A percentile compares a stretch with the other conserved stretches of the same genome.
Conservation (phyloP, 805 yeast genomes). For the Torulaspora microellipsoides region DNA sequence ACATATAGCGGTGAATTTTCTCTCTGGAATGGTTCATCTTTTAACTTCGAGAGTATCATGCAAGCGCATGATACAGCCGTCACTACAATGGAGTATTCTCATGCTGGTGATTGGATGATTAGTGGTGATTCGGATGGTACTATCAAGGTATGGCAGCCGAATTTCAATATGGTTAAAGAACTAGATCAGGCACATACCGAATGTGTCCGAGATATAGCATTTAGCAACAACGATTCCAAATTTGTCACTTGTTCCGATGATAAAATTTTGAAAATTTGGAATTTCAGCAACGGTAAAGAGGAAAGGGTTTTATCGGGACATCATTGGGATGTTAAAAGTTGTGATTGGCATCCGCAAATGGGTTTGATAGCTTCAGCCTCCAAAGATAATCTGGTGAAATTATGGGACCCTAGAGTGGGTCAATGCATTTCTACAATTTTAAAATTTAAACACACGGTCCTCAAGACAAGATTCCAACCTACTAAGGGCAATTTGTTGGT, state of each 20-base stretch:
- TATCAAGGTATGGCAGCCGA: constrained; percentile 96
- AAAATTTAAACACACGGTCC: constrained; percentile 93
- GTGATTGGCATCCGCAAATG: constrained; percentile 92
- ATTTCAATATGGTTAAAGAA: constrained; percentile 91
- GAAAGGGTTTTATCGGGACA: constrained; percentile 83
- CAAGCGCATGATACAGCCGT: constrained; percentile 96
- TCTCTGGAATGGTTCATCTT: constrained; percentile 92
- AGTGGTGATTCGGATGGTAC: constrained; percentile 92
- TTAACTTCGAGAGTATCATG: constrained; percentile 94
- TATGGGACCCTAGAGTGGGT: constrained; percentile 93
- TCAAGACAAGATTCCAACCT: constrained; percentile 80
- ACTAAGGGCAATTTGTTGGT: constrained; percentile 71
- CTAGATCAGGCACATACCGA: constrained; percentile 50
- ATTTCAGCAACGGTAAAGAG: constrained; percentile 80
- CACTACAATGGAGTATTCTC: constrained; percentile 72
- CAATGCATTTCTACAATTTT: constrained; percentile 74
- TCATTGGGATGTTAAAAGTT: constrained; percentile 97
- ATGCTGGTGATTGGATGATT: constrained; percentile 89
- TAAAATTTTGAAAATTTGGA: constrained; percentile 86
- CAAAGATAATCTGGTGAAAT: constrained; percentile 85
- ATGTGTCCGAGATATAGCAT: constrained; percentile 80
- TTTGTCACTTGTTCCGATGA: constrained; percentile 96
- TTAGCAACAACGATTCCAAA: constrained; percentile 85
- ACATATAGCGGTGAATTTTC: constrained; percentile 94
- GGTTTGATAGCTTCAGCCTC: constrained; percentile 91